Conservation (phyloP, 2,329 filamentous ascomycete genomes). For the Fusarium sp. region DNA sequence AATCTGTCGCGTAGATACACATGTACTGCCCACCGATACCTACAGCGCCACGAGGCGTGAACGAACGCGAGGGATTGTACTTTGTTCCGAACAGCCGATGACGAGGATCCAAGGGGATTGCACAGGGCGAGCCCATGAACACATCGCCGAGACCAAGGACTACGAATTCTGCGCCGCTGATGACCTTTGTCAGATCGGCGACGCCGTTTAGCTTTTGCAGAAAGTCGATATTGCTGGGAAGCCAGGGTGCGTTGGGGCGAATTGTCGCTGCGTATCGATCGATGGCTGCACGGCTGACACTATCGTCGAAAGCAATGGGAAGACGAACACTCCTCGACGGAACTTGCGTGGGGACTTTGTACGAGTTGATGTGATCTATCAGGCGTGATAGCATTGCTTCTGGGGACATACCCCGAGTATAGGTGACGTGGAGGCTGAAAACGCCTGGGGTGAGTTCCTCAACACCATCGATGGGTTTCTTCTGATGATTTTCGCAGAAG, state of each 20-base stretch:
- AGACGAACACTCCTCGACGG: constrained; percentile 52
- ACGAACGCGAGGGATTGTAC: constrained; percentile 56
- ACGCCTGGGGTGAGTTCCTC: constrained; percentile 54
- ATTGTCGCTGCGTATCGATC: constrained; percentile 73
- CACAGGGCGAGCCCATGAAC: constrained; percentile 56
- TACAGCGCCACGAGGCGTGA: constrained; percentile 54
- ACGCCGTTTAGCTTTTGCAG: constrained; percentile 54
- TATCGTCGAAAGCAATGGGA: constrained; percentile 57
- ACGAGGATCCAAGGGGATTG: constrained; percentile 54
- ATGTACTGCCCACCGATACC: constrained; percentile 56
- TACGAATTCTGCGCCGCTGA: constrained; percentile 53
- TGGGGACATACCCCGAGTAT: constrained; percentile 40
- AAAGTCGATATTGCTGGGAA: constrained; percentile 73
- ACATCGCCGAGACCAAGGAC: constrained; percentile 57
- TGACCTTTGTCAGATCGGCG: constrained; percentile 44
- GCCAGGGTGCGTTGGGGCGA: constrained; percentile 70
- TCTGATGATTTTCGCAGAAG: constrained; percentile 51
- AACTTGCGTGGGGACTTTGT: constrained; percentile 42
- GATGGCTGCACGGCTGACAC: constrained; percentile 63
- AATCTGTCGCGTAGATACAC: constrained; percentile 57
- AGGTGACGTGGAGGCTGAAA: constrained; percentile 53
- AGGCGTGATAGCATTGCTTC: constrained; percentile 39
- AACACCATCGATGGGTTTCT: constrained; percentile 47
- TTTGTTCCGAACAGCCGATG: constrained; percentile 55
- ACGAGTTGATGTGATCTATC: constrained; percentile 43